These are phyloP conservation scores for Leccinum huronense DNA, from an alignment of 1,284 basidiomycete species.

Conservation along the genomic window DNA sequence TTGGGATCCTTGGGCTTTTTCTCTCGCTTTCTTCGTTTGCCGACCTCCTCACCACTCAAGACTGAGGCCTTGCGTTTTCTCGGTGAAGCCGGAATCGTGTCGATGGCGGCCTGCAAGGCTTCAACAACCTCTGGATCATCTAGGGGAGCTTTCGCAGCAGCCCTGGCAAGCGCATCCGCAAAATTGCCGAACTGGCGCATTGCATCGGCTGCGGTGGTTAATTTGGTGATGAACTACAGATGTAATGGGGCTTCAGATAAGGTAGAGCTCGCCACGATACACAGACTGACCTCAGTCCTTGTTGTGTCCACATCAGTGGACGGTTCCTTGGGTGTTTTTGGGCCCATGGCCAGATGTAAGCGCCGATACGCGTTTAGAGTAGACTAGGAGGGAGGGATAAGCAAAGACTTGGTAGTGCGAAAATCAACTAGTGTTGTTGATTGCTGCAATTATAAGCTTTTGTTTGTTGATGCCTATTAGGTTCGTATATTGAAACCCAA, in stretches of 20 bases:
- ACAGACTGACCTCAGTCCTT: conserved; percentile 32
- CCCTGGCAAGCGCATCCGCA: conserved; percentile 53
- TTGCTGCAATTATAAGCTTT: conserved; percentile 42
- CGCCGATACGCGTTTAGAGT: conserved; percentile 30
- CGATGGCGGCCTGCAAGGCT: conserved; percentile 31
- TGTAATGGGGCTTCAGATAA: conserved; percentile 26
- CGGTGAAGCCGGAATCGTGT: conserved; percentile 34
- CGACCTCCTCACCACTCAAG: conserved; percentile 42
- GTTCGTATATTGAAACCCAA: conserved; percentile 39
- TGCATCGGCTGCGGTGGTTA: conserved; percentile 52
- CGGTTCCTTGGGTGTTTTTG: conserved; percentile 31
- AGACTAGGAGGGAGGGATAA: conserved; percentile 29
- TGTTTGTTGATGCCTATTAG: conserved; percentile 42
- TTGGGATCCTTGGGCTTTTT: conserved; percentile 85
- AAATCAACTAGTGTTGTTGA: conserved; percentile 41
- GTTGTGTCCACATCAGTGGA: conserved; percentile 28
- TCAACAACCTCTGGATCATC: conserved; percentile 36
- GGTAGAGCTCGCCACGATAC: conserved; percentile 11
- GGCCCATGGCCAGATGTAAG: conserved; percentile 26
- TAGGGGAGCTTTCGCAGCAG: conserved; percentile 37
- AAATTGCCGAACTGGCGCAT: conserved; percentile 59
- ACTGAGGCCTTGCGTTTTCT: conserved; percentile 55
- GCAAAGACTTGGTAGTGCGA: conserved; percentile 38
- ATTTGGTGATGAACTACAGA: conserved; percentile 51
- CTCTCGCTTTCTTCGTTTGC: conserved; percentile 44